Conservation (phyloP, 306 rosid genomes). For the Lathyrus oleraceus region DNA sequence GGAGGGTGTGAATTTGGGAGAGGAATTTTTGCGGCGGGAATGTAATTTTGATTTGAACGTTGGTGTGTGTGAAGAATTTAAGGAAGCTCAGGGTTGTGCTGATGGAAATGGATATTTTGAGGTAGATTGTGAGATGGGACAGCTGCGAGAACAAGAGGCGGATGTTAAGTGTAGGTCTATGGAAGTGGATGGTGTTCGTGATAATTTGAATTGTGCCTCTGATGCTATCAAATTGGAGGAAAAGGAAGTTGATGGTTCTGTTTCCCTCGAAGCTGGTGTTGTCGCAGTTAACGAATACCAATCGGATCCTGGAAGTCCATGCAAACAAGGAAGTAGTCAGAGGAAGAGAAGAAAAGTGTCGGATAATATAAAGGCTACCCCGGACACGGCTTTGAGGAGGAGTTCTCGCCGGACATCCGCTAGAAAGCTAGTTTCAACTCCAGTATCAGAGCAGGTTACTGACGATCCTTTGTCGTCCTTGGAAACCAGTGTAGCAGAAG, state of each 20-base stretch:
- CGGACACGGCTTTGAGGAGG: conserved; percentile 81
- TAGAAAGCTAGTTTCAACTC: conserved; percentile 41
- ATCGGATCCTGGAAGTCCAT: conserved; percentile 49
- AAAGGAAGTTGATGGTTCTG: conserved; percentile 35
- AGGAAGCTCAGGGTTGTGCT: conserved; percentile 44
- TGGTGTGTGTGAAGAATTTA: conserved; percentile 65
- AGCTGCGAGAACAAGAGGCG: conserved; percentile 30
- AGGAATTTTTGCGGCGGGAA: conserved; percentile 46
- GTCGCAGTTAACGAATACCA: conserved; percentile 41
- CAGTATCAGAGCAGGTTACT: conserved; percentile 31
- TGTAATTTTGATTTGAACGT: conserved; percentile 81
- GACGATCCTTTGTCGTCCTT: conserved; percentile 49
- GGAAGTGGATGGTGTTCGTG: conserved; percentile 37
- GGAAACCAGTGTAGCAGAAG: conserved; percentile 63
- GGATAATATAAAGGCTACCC: conserved; percentile 40
- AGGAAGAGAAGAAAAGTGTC: conserved; percentile 67
- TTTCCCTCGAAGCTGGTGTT: conserved; percentile 50
- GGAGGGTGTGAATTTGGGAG: conserved; percentile 45
- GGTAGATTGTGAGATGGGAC: conserved; percentile 40
- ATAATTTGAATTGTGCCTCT: conserved; percentile 40
- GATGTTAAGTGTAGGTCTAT: conserved; percentile 30
- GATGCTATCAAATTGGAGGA: conserved; percentile 31
- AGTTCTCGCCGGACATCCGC: conserved; percentile 85
- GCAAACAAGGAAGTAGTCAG: conserved; percentile 44
- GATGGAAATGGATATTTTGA: conserved; percentile 41